Percentiles rank a stretch among this genome's conserved stretches.
Evolutionary conservation across 2,329 filamentous ascomycete genomes (phyloP).

Genomic region (Fusarium austroafricanum): DNA sequence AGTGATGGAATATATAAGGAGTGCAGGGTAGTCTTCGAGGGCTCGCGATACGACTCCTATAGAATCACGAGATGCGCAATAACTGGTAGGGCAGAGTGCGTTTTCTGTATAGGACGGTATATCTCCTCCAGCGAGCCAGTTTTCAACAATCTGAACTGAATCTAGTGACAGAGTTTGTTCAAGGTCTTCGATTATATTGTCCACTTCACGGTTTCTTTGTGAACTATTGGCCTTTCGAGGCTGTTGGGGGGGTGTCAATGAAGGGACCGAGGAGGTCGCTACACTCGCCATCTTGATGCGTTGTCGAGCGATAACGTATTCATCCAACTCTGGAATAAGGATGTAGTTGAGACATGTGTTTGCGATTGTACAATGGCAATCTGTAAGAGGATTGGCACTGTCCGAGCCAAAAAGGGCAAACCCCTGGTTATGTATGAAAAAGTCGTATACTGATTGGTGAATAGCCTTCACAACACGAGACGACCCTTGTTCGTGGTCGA

Average conservation of each 20-base stretch:
- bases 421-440: background rate
- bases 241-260: background rate
- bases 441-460: slow-evolving; percentile 22
- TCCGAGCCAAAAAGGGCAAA: background rate
- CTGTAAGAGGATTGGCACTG: accelerated
- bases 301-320: background rate
- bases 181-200: too few species aligned
- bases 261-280: background rate
- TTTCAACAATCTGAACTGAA: background rate
- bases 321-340: slow-evolving; percentile 16
- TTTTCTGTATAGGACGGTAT: too few species aligned
- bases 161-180: background rate
- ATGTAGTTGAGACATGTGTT: slow-evolving; percentile 27
- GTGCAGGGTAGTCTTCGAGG: background rate
- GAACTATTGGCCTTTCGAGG: too few species aligned
- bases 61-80: background rate
- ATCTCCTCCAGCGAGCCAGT: background rate
- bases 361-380: slow-evolving; percentile 9
- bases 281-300: background rate
- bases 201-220: too few species aligned
- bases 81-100: too few species aligned
- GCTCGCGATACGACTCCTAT: background rate
- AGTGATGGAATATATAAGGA: background rate
- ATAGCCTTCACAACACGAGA: slow-evolving; percentile 19
- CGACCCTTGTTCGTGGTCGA: slow-evolving; percentile 20